These are phyloP conservation scores for Russula virescens DNA, from an alignment of 768 basidiomycete species.

Conservation along the genomic window DNA sequence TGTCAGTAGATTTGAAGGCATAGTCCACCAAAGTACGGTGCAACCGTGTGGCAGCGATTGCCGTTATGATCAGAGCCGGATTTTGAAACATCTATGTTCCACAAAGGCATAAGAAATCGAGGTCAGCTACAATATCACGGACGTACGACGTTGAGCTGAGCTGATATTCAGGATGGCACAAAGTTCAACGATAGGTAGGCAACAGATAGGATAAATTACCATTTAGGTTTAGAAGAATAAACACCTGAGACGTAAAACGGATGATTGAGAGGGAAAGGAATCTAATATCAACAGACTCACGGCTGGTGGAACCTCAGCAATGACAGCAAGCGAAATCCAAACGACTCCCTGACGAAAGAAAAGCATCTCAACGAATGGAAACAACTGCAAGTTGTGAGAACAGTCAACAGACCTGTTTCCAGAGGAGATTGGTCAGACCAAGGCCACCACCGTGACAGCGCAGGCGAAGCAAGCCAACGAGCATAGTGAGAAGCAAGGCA, in stretches of 20 bases:
- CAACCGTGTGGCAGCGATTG: too few relatives aligned
- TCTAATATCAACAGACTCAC: not conserved
- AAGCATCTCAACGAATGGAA: not conserved
- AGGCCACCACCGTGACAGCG: not conserved
- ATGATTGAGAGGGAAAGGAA: not conserved
- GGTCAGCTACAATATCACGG: too few relatives aligned
- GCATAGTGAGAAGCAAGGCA: conserved; percentile 5
- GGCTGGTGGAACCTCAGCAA: not conserved
- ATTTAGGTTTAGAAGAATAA: not conserved
- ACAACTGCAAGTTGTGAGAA: too few relatives aligned
- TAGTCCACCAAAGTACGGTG: too few relatives aligned
- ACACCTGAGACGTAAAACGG: not conserved
- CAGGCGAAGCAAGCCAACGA: conserved; percentile 6
- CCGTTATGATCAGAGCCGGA: too few relatives aligned
- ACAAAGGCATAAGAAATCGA: too few relatives aligned
- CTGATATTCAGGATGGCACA: too few relatives aligned
- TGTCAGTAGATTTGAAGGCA: too few relatives aligned
- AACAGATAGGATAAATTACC: too few relatives aligned
- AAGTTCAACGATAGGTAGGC: too few relatives aligned
- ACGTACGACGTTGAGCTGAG: too few relatives aligned
- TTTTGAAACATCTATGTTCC: too few relatives aligned
- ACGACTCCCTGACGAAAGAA: not conserved
- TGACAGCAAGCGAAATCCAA: not conserved
- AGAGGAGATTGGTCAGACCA: not conserved
- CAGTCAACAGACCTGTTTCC: conserved; percentile 1